phyloP scores from a whole-genome alignment of 129 eudicot genomes.

The Centella asiatica region DNA sequence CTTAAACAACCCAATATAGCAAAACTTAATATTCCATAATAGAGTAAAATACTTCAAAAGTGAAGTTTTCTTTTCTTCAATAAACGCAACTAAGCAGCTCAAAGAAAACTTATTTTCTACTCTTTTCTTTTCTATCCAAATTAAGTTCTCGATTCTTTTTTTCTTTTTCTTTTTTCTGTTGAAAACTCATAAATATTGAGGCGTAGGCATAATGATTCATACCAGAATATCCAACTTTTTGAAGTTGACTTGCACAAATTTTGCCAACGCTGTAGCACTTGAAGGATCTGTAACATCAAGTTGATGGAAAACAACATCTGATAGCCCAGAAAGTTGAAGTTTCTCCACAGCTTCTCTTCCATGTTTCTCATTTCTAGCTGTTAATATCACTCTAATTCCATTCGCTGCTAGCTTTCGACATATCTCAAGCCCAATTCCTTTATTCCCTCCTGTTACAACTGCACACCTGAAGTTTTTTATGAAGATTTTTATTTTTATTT shows the following conservation, averaged over 20 bases:
- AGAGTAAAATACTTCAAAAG: too few species aligned
- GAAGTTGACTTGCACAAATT: constrained; percentile 6
- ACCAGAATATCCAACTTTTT: constrained; percentile 12
- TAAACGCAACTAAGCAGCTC: too few species aligned
- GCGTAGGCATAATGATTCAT: not conserved
- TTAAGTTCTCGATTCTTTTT: not conserved
- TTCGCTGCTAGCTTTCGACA: constrained; percentile 3
- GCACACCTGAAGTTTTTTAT: constrained; percentile 5
- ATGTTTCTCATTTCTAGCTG: constrained; percentile 9
- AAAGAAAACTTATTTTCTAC: too few species aligned
- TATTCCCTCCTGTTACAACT: constrained; percentile 9
- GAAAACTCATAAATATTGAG: too few species aligned
- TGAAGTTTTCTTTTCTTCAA: too few species aligned
- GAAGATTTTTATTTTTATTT: too few species aligned
- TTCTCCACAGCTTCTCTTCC: constrained; percentile 8
- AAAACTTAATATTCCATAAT: too few species aligned
- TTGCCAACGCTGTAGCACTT: constrained; percentile 4
- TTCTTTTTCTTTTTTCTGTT: too few species aligned
- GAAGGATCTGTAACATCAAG: constrained; percentile 5
- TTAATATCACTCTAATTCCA: not conserved
- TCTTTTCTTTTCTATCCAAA: too few species aligned
- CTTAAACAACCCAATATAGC: too few species aligned
- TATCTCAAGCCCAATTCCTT: constrained; percentile 14
- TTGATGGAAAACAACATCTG: constrained; percentile 14
- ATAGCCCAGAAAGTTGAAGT: constrained; percentile 9